phyloP scores from a whole-genome alignment of 768 basidiomycete species.

The Suillus brevipes region DNA sequence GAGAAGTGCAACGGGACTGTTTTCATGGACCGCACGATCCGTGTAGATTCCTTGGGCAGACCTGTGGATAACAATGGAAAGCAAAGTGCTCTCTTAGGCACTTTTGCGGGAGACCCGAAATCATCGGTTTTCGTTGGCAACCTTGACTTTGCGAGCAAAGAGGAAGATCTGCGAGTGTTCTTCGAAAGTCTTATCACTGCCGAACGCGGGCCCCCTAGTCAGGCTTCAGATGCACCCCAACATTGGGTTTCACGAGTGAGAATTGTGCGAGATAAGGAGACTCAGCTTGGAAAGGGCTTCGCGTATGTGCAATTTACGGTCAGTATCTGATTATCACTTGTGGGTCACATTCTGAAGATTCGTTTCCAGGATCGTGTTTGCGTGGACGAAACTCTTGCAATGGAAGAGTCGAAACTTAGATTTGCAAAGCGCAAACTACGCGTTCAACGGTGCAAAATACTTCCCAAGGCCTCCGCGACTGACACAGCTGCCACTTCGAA shows the following conservation, averaged over 20 bases:
- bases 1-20: conserved; percentile 62
- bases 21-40: conserved; percentile 77
- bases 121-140: conserved; percentile 89
- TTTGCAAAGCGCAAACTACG: conserved; percentile 93
- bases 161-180: conserved; percentile 84
- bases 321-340: conserved; percentile 4
- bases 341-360: not conserved
- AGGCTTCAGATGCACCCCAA: conserved; percentile 36
- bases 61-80: conserved; percentile 16
- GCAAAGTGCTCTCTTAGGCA: conserved; percentile 25
- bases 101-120: conserved; percentile 62
- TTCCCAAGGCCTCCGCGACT: conserved; percentile 40
- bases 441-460: conserved; percentile 86
- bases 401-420: conserved; percentile 76
- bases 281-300: conserved; percentile 94
- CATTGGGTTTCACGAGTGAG: conserved; percentile 84
- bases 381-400: conserved; percentile 87
- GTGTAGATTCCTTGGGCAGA: conserved; percentile 69
- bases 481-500: conserved; percentile 20
- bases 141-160: conserved; percentile 88
- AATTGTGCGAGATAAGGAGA: conserved; percentile 85
- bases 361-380: conserved; percentile 75
- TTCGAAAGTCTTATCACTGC: conserved; percentile 76
- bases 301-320: conserved; percentile 90
- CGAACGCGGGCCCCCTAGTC: conserved; percentile 63